These are phyloP conservation scores for Talaromyces amestolkiae DNA, from an alignment of 2,329 filamentous ascomycete species.

Conservation along the genomic window DNA sequence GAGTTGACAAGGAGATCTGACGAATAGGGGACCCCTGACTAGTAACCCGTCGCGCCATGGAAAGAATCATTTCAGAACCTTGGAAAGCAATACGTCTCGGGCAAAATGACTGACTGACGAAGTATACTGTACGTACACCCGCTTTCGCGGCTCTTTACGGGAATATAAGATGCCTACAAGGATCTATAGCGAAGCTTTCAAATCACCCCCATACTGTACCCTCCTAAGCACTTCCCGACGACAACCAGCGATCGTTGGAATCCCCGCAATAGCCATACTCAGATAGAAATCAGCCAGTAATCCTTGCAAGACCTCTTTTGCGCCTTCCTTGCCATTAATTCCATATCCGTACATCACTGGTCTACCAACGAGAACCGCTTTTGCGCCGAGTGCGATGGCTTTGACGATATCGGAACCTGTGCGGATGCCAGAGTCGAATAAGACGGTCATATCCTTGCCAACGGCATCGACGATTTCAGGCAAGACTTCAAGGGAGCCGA, in stretches of 20 bases:
- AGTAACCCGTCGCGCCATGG: not conserved
- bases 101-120: not conserved
- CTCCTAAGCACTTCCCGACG: constrained; percentile 33
- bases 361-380: constrained; percentile 17
- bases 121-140: not conserved
- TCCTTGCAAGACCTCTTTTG: constrained; percentile 28
- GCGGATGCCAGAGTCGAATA: constrained; percentile 19
- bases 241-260: constrained; percentile 39
- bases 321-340: constrained; percentile 17
- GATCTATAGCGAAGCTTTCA: constrained; percentile 32
- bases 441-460: constrained; percentile 17
- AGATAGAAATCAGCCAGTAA: constrained; percentile 56
- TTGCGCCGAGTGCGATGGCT: constrained; percentile 19
- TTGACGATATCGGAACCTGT: constrained; percentile 19
- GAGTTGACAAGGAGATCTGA: not conserved
- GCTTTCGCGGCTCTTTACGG: not conserved
- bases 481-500: constrained; percentile 49
- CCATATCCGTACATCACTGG: constrained; percentile 19
- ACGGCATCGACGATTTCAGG: constrained; percentile 51
- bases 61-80: not conserved
- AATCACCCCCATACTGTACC: constrained; percentile 37
- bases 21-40: not conserved
- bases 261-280: constrained; percentile 56
- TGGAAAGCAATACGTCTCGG: not conserved
- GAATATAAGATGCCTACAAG: no score